Percentiles rank a stretch among this genome's conserved stretches.
Evolutionary conservation across 768 basidiomycete species (phyloP).

Genomic region (Cystobasidium ongulense): DNA sequence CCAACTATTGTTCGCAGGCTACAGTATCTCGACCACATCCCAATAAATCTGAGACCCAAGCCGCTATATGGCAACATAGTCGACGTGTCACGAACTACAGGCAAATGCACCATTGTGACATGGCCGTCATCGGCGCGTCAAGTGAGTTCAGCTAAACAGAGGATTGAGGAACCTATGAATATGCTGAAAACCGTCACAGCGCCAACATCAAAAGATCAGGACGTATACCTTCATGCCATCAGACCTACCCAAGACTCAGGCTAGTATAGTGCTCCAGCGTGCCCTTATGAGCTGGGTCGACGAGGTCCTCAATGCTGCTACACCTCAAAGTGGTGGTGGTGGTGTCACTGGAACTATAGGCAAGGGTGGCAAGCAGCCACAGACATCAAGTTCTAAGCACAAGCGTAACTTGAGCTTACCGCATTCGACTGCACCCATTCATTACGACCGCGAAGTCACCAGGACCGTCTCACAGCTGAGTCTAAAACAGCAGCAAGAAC

Average conservation of each 20-base stretch:
- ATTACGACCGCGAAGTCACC: neutral
- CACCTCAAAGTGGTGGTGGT: neutral
- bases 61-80: conserved; percentile 26
- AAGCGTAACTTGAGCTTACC: neutral
- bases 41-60: neutral
- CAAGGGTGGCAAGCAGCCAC: neutral
- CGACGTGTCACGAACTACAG: neutral
- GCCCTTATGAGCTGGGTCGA: conserved; percentile 15
- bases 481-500: neutral
- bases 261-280: neutral
- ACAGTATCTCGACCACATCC: neutral
- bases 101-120: conserved; percentile 7
- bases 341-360: too few relatives aligned
- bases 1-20: neutral
- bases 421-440: neutral
- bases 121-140: conserved; percentile 5
- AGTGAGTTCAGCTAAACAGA: neutral
- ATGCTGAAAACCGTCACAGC: too few relatives aligned
- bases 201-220: conserved; percentile 7
- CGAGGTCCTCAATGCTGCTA: neutral
- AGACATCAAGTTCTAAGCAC: too few relatives aligned
- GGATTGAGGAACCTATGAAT: too few relatives aligned
- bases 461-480: neutral
- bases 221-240: conserved; percentile 5
- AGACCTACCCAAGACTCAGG: neutral